A percentile compares a stretch with the other conserved stretches of the same genome.
Conservation (phyloP, 768 basidiomycete species). For the Boletus subcaerulescens region DNA sequence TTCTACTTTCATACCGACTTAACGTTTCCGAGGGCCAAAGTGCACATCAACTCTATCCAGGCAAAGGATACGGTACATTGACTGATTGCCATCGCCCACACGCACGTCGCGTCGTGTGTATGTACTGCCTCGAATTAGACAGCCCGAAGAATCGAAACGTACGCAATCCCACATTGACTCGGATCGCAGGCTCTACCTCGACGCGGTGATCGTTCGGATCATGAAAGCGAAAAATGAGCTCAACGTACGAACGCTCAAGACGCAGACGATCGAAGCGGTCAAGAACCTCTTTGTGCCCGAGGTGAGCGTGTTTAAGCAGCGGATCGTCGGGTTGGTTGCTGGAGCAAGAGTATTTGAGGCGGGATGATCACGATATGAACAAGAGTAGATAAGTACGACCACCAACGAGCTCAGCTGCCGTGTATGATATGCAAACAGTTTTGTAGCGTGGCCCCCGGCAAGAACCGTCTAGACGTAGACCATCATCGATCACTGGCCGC, state of each 20-base stretch:
- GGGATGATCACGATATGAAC: conserved; percentile 70
- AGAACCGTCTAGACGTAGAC: too few species aligned
- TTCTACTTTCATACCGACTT: conserved; percentile 86
- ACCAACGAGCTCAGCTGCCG: too few species aligned
- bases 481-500: too few species aligned
- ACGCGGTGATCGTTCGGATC: conserved; percentile 94
- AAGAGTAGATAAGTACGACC: too few species aligned
- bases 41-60: conserved; percentile 96
- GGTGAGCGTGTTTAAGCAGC: conserved; percentile 80
- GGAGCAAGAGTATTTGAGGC: conserved; percentile 81
- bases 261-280: conserved; percentile 84
- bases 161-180: conserved; percentile 84
- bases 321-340: conserved; percentile 80
- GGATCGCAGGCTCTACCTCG: conserved; percentile 81
- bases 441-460: too few species aligned
- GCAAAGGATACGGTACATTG: conserved; percentile 80
- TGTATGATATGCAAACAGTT: too few species aligned
- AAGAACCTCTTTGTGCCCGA: conserved; percentile 85
- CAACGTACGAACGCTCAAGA: conserved; percentile 73
- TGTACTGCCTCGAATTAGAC: neutral
- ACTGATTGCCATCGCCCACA: too few species aligned
- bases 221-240: conserved; percentile 94
- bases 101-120: too few species aligned
- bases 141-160: conserved; percentile 83
- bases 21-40: conserved; percentile 68